A percentile compares a stretch with the other conserved stretches of the same genome.
Conservation (phyloP, 2,329 filamentous ascomycete species). For the Graphiopsis chlorocephala region DNA sequence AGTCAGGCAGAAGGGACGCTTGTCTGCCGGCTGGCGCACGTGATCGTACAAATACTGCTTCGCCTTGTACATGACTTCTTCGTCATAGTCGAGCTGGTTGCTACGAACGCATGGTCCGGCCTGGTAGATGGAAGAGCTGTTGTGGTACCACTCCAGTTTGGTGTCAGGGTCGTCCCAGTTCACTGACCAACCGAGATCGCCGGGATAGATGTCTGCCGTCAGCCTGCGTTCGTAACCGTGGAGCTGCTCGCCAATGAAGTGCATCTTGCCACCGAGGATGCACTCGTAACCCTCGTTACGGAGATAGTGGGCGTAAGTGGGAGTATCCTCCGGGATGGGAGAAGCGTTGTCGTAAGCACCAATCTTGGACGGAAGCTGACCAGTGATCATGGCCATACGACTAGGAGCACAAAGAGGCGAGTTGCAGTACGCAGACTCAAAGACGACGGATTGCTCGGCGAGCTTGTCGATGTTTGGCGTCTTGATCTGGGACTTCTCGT, state of each 20-base stretch:
- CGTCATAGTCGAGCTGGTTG: slow-evolving; percentile 94
- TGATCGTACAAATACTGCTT: slow-evolving; percentile 89
- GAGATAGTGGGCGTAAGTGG: slow-evolving; percentile 90
- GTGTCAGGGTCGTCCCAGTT: slow-evolving; percentile 89
- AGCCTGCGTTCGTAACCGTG: slow-evolving; percentile 90
- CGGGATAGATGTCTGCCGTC: slow-evolving; percentile 94
- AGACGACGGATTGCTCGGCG: slow-evolving; percentile 78
- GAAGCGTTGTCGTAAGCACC: slow-evolving; percentile 89
- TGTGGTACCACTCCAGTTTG: slow-evolving; percentile 92
- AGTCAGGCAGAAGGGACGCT: slow-evolving; percentile 79
- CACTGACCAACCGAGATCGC: slow-evolving; percentile 90
- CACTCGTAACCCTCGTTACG: slow-evolving; percentile 84
- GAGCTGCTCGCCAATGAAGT: slow-evolving; percentile 91
- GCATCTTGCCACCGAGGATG: slow-evolving; percentile 91
- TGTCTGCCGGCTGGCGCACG: slow-evolving; percentile 72
- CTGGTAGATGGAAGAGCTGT: slow-evolving; percentile 88
- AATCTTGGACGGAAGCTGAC: slow-evolving; percentile 87
- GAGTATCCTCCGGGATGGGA: slow-evolving; percentile 77
- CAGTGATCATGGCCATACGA: slow-evolving; percentile 91
- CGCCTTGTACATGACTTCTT: slow-evolving; percentile 91
- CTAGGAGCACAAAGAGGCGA: slow-evolving; percentile 90
- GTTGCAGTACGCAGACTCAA: slow-evolving; percentile 92
- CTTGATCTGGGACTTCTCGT: slow-evolving; percentile 82
- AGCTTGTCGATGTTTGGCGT: slow-evolving; percentile 86
- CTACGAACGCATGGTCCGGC: slow-evolving; percentile 84